Base-by-base conservation (phyloP, 208 protist genomes). In the Angomonas deanei region DNA sequence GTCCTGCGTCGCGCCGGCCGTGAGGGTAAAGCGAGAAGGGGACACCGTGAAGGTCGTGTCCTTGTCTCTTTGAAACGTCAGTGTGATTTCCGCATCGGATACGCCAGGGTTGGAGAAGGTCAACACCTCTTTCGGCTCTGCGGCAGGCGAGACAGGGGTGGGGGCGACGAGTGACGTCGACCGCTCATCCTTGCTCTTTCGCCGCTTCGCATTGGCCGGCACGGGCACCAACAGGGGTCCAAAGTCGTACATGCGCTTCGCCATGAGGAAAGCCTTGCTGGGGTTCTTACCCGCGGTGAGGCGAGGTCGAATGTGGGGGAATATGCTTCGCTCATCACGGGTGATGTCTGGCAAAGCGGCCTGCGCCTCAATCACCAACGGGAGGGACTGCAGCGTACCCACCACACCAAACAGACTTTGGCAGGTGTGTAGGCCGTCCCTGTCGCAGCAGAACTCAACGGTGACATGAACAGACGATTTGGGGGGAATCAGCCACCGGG, bases 221-320 rank as follows among this genome's bases (percentile, higher is more conserved):
- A 64, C 61, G 32, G 74, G 80, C 26, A 97, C 74, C 6, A 98
- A 89, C 32, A 98, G 78, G 6, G 97, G 88, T 10, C 97, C 97
- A 80, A 98, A 98, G 64, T 98, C 93, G 70, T 97, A 98, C 0
- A 78, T 28, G 13, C 81, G 71, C 68, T 82, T 88, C 11, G 76
- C 75, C 15, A 64, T 56, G 30, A 92, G 13, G 73, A 84, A 94
- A 19, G 84, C 82, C 54, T 86, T 87, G n/a, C 84, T 68, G 19
- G 73, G 27, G 32, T 65, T 68, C 36, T 59, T 61, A 17, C 74
- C 70, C 13, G 56, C 49, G 26, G 58, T 53, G 28, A 36, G 26
- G 1, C 82, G 84, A 24, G 72, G 26, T 48, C 68, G 75, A 10
- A 73, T 73, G 19, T 73, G 36, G 1, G 79, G 62, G 68, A 98